Conservation (phyloP, 805 yeast genomes). For the Hanseniaspora lachancei region DNA sequence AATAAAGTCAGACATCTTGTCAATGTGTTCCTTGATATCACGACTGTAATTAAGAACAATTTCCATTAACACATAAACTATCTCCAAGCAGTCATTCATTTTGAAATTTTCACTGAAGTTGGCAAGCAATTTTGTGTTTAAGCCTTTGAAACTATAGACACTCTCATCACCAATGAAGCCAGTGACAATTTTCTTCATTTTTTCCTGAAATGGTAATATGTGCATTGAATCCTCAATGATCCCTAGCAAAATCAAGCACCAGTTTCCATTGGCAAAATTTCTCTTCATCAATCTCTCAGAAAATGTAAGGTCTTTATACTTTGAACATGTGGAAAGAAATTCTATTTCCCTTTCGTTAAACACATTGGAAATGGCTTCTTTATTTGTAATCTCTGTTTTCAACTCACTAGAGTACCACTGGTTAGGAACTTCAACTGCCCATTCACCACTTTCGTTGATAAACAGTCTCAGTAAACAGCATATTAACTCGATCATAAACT, state of each 20-base stretch:
- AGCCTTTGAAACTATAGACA: constrained; percentile 31
- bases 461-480: constrained; percentile 24
- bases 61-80: constrained; percentile 51
- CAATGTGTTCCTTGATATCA: constrained; percentile 22
- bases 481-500: constrained; percentile 23
- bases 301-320: constrained; percentile 58
- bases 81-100: constrained; percentile 40
- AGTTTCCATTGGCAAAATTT: constrained; percentile 67
- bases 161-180: constrained; percentile 33
- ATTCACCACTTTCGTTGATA: constrained; percentile 25
- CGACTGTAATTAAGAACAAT: constrained; percentile 32
- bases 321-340: constrained; percentile 31
- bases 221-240: constrained; percentile 34
- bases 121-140: constrained; percentile 30
- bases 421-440: constrained; percentile 23
- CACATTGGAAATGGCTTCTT: constrained; percentile 13
- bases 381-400: constrained; percentile 5
- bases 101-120: constrained; percentile 46
- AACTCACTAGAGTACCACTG: constrained; percentile 21
- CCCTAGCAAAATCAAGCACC: constrained; percentile 72
- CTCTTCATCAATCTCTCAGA: constrained; percentile 62
- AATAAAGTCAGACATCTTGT: constrained; percentile 5
- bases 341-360: constrained; percentile 18
- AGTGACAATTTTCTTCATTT: constrained; percentile 39
- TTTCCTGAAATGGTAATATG: constrained; percentile 21